Percentiles rank a stretch among this genome's conserved stretches.
phyloP scores from a whole-genome alignment of 176 grass and related monocot genomes.

The Carex littledalei region DNA sequence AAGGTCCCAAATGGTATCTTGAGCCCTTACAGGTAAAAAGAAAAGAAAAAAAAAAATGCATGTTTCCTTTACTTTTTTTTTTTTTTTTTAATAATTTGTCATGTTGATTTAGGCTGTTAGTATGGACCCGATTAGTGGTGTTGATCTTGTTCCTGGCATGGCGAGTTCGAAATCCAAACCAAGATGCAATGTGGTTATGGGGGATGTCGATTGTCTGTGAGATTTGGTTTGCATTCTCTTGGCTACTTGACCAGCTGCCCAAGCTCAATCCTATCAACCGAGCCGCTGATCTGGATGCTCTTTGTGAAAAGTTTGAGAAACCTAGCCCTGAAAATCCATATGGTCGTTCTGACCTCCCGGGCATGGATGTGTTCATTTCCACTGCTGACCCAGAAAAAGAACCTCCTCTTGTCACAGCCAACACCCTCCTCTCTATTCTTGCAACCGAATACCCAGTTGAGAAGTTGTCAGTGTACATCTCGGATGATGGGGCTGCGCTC shows the following conservation, averaged over 20 bases:
- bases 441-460: slow-evolving; percentile 43
- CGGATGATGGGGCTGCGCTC: slow-evolving; percentile 38
- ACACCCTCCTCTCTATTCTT: slow-evolving; percentile 41
- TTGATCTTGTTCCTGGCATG: slow-evolving; percentile 31
- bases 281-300: slow-evolving; percentile 28
- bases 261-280: slow-evolving; percentile 48
- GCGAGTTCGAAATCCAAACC: slow-evolving; percentile 29
- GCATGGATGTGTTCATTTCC: slow-evolving; percentile 47
- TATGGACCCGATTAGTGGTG: slow-evolving; percentile 23
- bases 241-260: slow-evolving; percentile 42
- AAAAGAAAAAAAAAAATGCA: background rate
- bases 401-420: slow-evolving; percentile 40
- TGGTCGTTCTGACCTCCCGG: slow-evolving; percentile 40
- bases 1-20: slow-evolving; percentile 16
- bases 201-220: slow-evolving; percentile 44
- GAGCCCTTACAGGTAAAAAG: slow-evolving; percentile 35
- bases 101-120: slow-evolving; percentile 23
- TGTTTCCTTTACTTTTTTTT: background rate
- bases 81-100: background rate
- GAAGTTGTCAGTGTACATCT: slow-evolving; percentile 38
- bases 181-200: slow-evolving; percentile 43
- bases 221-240: slow-evolving; percentile 50
- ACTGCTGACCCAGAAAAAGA: slow-evolving; percentile 47
- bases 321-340: slow-evolving; percentile 29
- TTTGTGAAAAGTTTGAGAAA: slow-evolving; percentile 38